Evolutionary conservation across 2,329 filamentous ascomycete genomes (phyloP), one percentile per base, ranked within the genome.

Genomic region (Aspergillus pseudoviridinutans): DNA sequence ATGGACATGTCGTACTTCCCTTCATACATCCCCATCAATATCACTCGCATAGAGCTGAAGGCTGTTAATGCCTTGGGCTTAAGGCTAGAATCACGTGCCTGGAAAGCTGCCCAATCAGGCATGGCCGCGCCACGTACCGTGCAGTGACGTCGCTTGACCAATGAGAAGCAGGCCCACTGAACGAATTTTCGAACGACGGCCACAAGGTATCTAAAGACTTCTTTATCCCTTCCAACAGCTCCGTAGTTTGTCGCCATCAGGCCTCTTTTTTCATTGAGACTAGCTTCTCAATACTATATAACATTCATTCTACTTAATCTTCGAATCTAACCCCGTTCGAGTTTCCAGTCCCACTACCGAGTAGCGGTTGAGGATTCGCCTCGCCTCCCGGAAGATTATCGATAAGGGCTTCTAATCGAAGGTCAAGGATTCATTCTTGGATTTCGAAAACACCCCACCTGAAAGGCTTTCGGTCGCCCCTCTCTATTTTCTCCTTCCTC

Each of bases 401-500:
- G 74, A 76, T 76, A 77, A 76, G 73, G 70, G 68, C 66, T 68
- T 66, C 64, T 60, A 62, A 66, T 56, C 55, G 59, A 60, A 63
- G 58, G 57, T 63, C 41, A 22, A 44, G 8, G 22, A 44, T 24
- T 4, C 8, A 44, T 44, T 44, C 20, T 44, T 44, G 20, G 41
- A 44, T 44, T 44, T 22, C 7, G 28, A 44, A 44, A 20, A 44
- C 55, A 59, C 60, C 59, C 64, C 61, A 63, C 61, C 59, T 57
- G 49, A 54, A 61, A 64, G 58, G 56, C 63, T 66, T 64, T 64
- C 55, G 59, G 59, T 64, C 64, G 66, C 68, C 69, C 67, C 66
- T 66, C 64, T 58, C 32, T 35, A 62, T 61, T 57, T 60, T 60
- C 59, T 61, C 61, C 62, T 64, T 61, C 67, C 69, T 67, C 66